phyloP scores from a whole-genome alignment of 1,284 basidiomycete genomes.

The Marasmius fiardii region DNA sequence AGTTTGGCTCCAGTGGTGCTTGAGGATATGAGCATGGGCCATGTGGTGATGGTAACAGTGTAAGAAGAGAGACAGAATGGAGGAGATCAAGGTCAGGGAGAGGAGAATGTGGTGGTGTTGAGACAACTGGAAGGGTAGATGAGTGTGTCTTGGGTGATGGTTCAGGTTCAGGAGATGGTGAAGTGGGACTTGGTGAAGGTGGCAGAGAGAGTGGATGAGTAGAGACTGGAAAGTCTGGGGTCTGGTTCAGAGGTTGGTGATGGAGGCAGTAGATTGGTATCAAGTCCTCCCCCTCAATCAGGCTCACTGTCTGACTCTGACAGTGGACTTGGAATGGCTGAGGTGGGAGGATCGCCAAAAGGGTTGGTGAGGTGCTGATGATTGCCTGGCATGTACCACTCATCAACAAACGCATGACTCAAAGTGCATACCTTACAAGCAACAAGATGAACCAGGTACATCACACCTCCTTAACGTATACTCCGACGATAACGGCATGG shows the following conservation, averaged over 20 bases:
- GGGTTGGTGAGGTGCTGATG: conserved; percentile 5
- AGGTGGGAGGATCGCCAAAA: conserved; percentile 4
- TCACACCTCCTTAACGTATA: too few species aligned
- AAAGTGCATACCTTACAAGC: conserved; percentile 20
- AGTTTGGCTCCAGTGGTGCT: conserved; percentile 1
- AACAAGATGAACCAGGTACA: too few species aligned
- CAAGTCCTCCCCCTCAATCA: conserved; percentile 9
- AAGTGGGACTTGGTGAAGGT: background rate
- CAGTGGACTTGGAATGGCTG: background rate
- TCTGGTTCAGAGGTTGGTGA: background rate
- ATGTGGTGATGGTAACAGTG: background rate
- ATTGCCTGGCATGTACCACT: conserved; percentile 18
- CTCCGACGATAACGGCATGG: too few species aligned
- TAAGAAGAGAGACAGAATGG: background rate
- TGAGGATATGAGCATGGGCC: background rate
- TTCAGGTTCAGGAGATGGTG: conserved; percentile 3
- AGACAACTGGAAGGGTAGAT: background rate
- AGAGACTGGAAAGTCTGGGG: background rate
- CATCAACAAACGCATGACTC: conserved; percentile 26
- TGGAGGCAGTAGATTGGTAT: background rate
- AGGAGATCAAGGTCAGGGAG: background rate
- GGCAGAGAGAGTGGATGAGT: background rate
- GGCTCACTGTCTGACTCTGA: background rate
- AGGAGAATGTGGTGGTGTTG: conserved; percentile 8
- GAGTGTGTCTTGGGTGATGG: conserved; percentile 1